Evolutionary conservation across 176 grass and related monocot genomes (phyloP).

Genomic region (Raddia guianensis): DNA sequence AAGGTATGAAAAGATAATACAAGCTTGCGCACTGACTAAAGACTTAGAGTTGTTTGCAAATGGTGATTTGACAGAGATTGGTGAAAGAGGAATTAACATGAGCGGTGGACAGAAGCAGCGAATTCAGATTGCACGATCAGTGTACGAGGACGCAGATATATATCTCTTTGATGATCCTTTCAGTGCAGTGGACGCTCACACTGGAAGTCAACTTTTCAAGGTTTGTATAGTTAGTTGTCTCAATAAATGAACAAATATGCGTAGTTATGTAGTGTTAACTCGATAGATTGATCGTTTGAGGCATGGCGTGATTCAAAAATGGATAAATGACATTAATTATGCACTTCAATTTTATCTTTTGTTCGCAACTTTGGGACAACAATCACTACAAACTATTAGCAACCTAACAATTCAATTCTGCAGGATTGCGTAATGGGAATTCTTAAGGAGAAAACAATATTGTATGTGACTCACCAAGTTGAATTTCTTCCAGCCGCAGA

Average conservation of each 20-base stretch:
- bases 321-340: conserved; percentile 1
- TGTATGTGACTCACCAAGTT: conserved; percentile 97
- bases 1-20: conserved; percentile 78
- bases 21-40: conserved; percentile 78
- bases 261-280: conserved; percentile 12
- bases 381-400: conserved; percentile 4
- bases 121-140: conserved; percentile 92
- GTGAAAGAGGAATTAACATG: conserved; percentile 99
- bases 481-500: conserved; percentile 96
- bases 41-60: conserved; percentile 93
- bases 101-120: conserved; percentile 97
- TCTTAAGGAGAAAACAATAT: conserved; percentile 87
- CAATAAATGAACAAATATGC: conserved; percentile 16
- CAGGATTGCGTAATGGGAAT: conserved; percentile 94
- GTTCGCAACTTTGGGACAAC: background rate
- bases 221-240: conserved; percentile 38
- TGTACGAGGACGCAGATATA: conserved; percentile 85
- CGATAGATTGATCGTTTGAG: conserved; percentile 10
- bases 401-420: conserved; percentile 31
- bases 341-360: background rate
- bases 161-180: conserved; percentile 98
- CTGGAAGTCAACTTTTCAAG: conserved; percentile 92
- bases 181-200: conserved; percentile 95
- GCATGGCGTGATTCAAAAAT: background rate
- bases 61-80: conserved; percentile 97